Base-by-base conservation (phyloP, 345 rosid species). In the Bruguiera parviflora region DNA sequence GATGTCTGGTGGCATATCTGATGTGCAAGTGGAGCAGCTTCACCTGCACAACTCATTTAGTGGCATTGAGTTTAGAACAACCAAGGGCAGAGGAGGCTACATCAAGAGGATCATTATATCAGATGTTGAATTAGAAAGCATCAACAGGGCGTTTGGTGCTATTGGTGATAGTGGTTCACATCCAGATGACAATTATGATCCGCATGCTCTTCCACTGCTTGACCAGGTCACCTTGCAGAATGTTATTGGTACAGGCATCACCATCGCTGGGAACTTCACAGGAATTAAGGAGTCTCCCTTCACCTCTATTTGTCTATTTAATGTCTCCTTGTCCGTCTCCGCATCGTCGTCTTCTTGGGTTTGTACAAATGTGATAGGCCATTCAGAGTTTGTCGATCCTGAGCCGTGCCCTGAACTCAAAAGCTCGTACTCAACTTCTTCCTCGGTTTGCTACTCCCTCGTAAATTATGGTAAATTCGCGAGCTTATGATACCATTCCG, bases 1-100 rank as follows among this genome's bases (percentile, higher is more conserved):
- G 73, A 94, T 94, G 98, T 94, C 98, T 8, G 96, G 98, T 31
- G 98, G 98, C 58, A 86, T 94, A 70, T 88, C 91, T 0, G 76
- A 84, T 60, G 76, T 91, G 18, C 84, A 66, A 16, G 88, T 85
- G 25, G 87, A 89, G 76, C 77, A 21, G 58, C 77, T 82, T 55
- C 80, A n/a, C 67, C 66, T 91, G 2, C 73, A 69, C 61, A 69
- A 82, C 78, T 94, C 96, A 16, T 75, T 60, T 10, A 77, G 75
- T 8, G 97, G 99, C 25, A 60, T 91, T 31, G 87, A 86, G 62
- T 84, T 91, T 53, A 83, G 90, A 82, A 88, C 99, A 64, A 78
- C 82, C 5, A 83, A 72, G 63, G 99, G 99, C 63, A 79, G 99
- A 61, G 97, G 99, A 53, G 99, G 96, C 24, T 94, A 86, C 61